Conservation (phyloP, 305 asterid genomes). For the Solanum hybrid region DNA sequence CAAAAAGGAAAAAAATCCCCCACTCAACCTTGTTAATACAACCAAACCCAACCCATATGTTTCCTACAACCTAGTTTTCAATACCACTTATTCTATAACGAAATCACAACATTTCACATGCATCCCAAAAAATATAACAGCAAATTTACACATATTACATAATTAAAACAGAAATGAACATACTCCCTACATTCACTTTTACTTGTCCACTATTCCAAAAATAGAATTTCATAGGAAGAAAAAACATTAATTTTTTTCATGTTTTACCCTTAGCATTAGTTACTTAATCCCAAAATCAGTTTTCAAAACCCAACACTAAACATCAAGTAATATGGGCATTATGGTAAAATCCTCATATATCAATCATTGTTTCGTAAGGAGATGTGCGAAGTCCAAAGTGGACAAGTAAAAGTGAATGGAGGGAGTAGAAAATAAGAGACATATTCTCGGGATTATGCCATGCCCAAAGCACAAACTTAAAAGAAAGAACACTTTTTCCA, state of each 20-base stretch:
- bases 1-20: constrained; percentile 60
- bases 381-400: neutral
- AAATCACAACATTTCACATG: constrained; percentile 14
- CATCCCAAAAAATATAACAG: neutral
- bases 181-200: neutral
- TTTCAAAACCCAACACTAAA: neutral
- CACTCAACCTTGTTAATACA: constrained; percentile 95
- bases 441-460: neutral
- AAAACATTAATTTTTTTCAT: neutral
- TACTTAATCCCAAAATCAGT: neutral
- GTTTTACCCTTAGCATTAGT: neutral
- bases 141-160: neutral
- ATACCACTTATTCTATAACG: constrained; percentile 13
- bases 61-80: constrained; percentile 43
- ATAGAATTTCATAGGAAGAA: neutral
- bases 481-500: neutral
- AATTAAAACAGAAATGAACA: neutral
- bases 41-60: constrained; percentile 89
- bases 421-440: neutral
- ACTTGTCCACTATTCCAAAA: neutral
- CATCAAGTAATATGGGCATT: neutral
- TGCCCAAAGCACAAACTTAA: neutral
- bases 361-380: neutral
- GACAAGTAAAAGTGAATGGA: neutral
- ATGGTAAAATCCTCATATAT: neutral